A percentile compares a stretch with the other conserved stretches of the same genome.
phyloP scores from a whole-genome alignment of 148 eudicot genomes.

The Fallopia convolvulus region DNA sequence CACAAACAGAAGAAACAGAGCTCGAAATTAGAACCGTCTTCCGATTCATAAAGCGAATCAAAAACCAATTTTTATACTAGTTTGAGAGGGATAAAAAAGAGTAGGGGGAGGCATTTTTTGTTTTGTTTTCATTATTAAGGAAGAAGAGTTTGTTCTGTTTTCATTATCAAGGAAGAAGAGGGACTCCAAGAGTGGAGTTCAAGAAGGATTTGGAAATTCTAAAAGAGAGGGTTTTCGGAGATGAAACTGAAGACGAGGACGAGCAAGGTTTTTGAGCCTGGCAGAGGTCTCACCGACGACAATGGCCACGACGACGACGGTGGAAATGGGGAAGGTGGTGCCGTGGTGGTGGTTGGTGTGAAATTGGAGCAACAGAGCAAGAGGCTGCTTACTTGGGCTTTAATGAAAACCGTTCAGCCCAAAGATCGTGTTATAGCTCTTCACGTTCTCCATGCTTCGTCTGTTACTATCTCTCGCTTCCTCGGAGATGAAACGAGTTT shows the following conservation, averaged over 20 bases:
- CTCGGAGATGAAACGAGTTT: not conserved
- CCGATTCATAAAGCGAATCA: not conserved
- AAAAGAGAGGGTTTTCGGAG: not conserved
- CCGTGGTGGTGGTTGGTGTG: conserved; percentile 66
- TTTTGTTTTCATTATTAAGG: no score
- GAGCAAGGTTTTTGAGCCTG: not conserved
- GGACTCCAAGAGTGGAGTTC: not conserved
- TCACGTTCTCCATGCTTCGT: conserved; percentile 44
- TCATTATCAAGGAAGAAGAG: not conserved
- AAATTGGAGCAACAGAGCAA: conserved; percentile 61
- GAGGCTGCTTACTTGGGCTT: conserved; percentile 81
- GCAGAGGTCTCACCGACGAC: not conserved
- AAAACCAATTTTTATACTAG: not conserved
- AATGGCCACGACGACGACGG: not conserved
- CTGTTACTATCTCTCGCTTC: not conserved
- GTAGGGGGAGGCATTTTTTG: no score
- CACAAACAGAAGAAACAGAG: not conserved
- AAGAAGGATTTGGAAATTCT: not conserved
- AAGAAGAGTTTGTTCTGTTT: not conserved
- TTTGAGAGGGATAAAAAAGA: no score
- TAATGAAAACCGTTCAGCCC: conserved; percentile 70
- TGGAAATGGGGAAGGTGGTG: not conserved
- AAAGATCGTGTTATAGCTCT: conserved; percentile 83
- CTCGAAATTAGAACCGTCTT: not conserved
- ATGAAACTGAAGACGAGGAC: conserved; percentile 1